Percentiles rank a stretch among this genome's conserved stretches.
phyloP scores from a whole-genome alignment of 441 rosid genomes.

The Jatropha podagrica region DNA sequence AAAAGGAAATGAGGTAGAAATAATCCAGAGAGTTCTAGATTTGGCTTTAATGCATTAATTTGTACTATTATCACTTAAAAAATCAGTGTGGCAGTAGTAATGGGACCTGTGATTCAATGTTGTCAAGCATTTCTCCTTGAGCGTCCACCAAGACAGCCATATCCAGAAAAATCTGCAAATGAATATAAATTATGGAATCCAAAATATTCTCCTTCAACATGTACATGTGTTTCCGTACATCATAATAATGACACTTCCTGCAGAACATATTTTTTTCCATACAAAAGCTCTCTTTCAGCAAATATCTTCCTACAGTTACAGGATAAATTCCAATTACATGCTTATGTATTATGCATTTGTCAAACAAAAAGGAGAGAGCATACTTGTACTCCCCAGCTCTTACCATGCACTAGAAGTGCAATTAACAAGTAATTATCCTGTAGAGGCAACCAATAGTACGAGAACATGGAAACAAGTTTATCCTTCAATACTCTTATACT shows the following conservation, averaged over 20 bases:
- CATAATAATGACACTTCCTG: neutral
- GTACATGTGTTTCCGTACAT: neutral
- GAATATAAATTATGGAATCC: neutral
- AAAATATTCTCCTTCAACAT: neutral
- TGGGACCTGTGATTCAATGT: constrained; percentile 85
- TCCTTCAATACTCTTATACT: neutral
- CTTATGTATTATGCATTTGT: neutral
- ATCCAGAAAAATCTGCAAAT: constrained; percentile 78
- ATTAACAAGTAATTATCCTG: neutral
- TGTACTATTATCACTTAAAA: neutral
- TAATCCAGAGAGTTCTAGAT: neutral
- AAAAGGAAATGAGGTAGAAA: constrained; percentile 1
- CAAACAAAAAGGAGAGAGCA: neutral
- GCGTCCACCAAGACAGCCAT: constrained; percentile 97
- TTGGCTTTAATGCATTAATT: neutral
- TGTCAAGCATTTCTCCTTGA: constrained; percentile 96
- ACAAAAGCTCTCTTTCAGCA: neutral
- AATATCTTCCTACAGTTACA: neutral
- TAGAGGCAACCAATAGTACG: neutral
- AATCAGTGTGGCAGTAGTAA: neutral
- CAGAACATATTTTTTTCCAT: neutral
- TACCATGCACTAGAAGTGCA: neutral
- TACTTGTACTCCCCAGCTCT: neutral
- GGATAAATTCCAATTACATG: neutral
- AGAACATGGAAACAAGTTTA: neutral